phyloP scores from a whole-genome alignment of 768 basidiomycete genomes.

The Rhodotorula kratochvilovae region DNA sequence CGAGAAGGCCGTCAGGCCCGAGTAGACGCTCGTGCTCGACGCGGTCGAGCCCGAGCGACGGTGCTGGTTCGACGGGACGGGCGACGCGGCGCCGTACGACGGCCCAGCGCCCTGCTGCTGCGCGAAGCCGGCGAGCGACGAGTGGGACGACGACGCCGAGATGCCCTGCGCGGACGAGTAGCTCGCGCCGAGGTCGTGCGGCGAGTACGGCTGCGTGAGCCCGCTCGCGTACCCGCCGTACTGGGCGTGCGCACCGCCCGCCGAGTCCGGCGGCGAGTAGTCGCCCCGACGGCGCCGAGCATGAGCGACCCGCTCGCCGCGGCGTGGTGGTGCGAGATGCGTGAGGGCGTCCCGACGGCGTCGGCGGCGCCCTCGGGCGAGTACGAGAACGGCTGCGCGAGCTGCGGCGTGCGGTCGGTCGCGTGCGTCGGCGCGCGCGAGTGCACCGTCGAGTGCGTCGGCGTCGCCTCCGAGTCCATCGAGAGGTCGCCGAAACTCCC shows the following conservation, averaged over 20 bases:
- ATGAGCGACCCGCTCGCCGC: not conserved
- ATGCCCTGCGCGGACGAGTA: constrained; percentile 1
- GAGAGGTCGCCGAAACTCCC: constrained; percentile 17
- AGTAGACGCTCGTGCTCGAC: constrained; percentile 33
- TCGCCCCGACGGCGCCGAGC: constrained; percentile 8
- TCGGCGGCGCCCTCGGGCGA: constrained; percentile 3
- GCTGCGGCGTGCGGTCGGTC: not conserved
- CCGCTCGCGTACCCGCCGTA: constrained; percentile 6
- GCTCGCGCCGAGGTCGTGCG: constrained; percentile 13
- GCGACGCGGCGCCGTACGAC: constrained; percentile 15
- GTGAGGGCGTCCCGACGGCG: constrained; percentile 2
- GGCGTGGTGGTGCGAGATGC: not conserved
- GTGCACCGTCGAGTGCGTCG: constrained; percentile 28
- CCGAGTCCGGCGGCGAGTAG: not conserved
- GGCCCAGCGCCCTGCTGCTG: not conserved
- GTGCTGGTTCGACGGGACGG: constrained; percentile 14
- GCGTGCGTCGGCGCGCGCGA: constrained; percentile 10
- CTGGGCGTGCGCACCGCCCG: not conserved
- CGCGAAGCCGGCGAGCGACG: constrained; percentile 23
- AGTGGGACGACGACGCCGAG: constrained; percentile 14
- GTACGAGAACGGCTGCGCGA: constrained; percentile 23
- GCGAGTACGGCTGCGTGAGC: not conserved
- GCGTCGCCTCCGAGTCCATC: constrained; percentile 34
- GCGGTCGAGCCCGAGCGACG: constrained; percentile 40
- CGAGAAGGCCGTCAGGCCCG: constrained; percentile 37